Percentiles rank a stretch among this genome's conserved stretches.
phyloP scores from a whole-genome alignment of 306 rosid genomes.

The Vigna radiata region DNA sequence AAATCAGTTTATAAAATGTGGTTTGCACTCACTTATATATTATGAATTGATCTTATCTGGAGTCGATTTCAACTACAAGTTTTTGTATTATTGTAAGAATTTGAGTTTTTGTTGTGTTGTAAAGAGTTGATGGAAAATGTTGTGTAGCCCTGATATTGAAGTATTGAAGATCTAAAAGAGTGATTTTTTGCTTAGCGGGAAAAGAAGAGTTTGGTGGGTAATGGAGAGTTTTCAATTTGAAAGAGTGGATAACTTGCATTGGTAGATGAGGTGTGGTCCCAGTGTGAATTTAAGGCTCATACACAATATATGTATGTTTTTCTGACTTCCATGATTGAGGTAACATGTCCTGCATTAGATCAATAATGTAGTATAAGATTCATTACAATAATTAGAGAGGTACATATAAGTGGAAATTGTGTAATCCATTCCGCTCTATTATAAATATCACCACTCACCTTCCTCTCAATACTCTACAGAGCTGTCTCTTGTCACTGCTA shows the following conservation, averaged over 20 bases:
- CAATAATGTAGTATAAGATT: background rate
- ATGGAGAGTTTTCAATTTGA: background rate
- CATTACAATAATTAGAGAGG: slow-evolving; percentile 7
- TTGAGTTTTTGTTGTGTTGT: background rate
- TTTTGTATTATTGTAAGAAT: background rate
- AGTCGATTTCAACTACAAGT: too few relatives aligned
- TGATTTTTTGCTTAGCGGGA: background rate
- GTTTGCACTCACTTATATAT: too few relatives aligned
- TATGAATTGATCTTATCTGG: too few relatives aligned
- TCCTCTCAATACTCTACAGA: background rate
- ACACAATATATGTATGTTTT: background rate
- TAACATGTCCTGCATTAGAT: background rate
- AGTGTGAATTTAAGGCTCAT: background rate
- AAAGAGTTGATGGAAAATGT: background rate
- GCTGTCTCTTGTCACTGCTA: background rate
- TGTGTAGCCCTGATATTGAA: too few relatives aligned
- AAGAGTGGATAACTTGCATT: background rate
- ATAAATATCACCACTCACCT: background rate
- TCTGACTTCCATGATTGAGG: slow-evolving; percentile 4
- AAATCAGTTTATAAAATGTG: too few relatives aligned
- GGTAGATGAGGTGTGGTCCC: slow-evolving; percentile 8
- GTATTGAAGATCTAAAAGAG: too few relatives aligned
- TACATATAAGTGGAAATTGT: background rate
- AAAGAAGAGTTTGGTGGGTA: background rate
- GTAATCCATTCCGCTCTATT: background rate